Evolutionary conservation across 2,329 filamentous ascomycete species (phyloP), one percentile per base, ranked within the genome.

Genomic region (Diaporthe capsici): DNA sequence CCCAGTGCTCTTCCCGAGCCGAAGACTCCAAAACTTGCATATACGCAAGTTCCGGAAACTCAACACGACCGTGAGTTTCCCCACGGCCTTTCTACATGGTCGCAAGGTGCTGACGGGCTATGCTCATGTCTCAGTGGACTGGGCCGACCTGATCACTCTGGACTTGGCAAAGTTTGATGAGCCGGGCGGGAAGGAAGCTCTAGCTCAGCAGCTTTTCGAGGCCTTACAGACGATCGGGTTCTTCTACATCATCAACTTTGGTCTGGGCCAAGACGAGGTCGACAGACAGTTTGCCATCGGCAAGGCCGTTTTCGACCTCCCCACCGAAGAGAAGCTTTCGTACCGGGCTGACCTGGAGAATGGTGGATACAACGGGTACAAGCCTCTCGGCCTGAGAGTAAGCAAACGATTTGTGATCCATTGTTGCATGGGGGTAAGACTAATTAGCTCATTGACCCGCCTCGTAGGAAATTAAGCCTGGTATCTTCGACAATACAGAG

Each of bases 241-340:
- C 83, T 93, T 92, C 83, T 92, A 92, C 76, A 88, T 92, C 28
- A 89, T 88, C 75, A 91, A 92, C 82, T 92, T 90, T 76, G 90
- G 90, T 44, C 85, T 93, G n/a, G 84, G 83, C 0, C 90, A 92
- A 80, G 90, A 91, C 63, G 85, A 91, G 80, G 86, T 93, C 2
- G 88, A 92, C 77, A 84, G 85, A 8, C 91, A 93, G 77, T 93
- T 92, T 77, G 89, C 90, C 17, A 86, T 93, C 3, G 91, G 88
- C 1, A 89, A 90, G 75, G 85, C 89, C 49, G 87, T 93, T 77
- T 92, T 92, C 79, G 81, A 87, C 6, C 83, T 92, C 0, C 85
- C 90, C 0, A 84, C 86, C 0, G 87, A 90, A 13, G 90, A 93
- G 79, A 93, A 92, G 79, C 85, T 89, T 71, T 90, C 90, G 77